Evolutionary conservation across 202 grass and related monocot species (phyloP), one percentile per base, ranked within the genome.

Genomic region (Panicum virgatum): DNA sequence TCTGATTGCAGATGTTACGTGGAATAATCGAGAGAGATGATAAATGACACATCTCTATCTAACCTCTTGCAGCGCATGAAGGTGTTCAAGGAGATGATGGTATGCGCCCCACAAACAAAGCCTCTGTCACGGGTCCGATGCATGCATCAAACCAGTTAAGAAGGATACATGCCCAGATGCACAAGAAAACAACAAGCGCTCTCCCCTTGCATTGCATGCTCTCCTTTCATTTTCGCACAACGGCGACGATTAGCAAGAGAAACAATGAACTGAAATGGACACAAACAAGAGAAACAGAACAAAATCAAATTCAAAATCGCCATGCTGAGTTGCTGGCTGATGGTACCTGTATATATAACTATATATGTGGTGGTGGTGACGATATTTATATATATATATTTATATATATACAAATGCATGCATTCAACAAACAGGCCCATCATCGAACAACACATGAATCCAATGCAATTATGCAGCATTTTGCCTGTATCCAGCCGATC

Each of bases 391-490:
- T 13, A 22, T 1, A 72, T n/a, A 42, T 34, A 74, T 13, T 11
- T 0, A 75, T 19, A 20, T 6, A 40, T 26, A 50, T 3, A 37
- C 19, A 60, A 18, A 51, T 44, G 11, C 0, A 44, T 79, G 34
- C 39, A 76, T 43, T 36, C 76, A 50, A 57, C 69, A 51, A 52
- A 52, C 69, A 52, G 34, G 3, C 73, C 56, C 34, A 60, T 44
- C 27, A 57, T 63, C 75, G 57, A 60, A 60, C 75, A 72, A 50
- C 61, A 29, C 58, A 75, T 65, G 72, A 78, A 72, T 67, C 51
- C 38, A 63, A 12, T 72, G 80, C 86, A 83, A 88, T 88, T 83
- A 83, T 87, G 57, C 53, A 70, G 71, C 66, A 37, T 78, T 62
- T 44, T 34, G 40, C 29, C 45, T 79, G 71, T 89, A 65, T 45